phyloP scores from a whole-genome alignment of 345 rosid genomes.

The Melaleuca quinquenervia region DNA sequence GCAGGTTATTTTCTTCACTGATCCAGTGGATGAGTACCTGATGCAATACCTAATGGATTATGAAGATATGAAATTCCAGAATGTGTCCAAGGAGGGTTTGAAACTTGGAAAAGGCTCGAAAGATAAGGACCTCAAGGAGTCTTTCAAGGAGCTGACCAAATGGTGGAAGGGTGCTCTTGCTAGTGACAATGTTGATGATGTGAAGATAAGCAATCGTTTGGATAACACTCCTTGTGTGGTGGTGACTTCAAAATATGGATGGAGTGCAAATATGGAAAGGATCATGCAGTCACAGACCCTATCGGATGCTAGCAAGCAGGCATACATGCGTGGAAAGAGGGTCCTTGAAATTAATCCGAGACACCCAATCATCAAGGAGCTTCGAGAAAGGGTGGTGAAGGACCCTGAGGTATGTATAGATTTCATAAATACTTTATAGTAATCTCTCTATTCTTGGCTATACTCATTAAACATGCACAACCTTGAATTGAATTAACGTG shows the following conservation, averaged over 20 bases:
- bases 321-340: slow-evolving; percentile 91
- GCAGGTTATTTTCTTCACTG: slow-evolving; percentile 97
- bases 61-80: slow-evolving; percentile 87
- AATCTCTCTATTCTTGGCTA: neutral
- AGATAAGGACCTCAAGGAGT: slow-evolving; percentile 78
- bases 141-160: slow-evolving; percentile 86
- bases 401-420: slow-evolving; percentile 60
- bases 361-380: slow-evolving; percentile 94
- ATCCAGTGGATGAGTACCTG: slow-evolving; percentile 94
- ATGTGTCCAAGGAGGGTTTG: slow-evolving; percentile 89
- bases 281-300: slow-evolving; percentile 98
- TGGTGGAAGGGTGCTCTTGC: slow-evolving; percentile 88
- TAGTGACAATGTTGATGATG: slow-evolving; percentile 81
- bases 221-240: slow-evolving; percentile 93
- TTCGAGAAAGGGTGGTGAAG: slow-evolving; percentile 63
- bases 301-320: slow-evolving; percentile 81
- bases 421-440: neutral
- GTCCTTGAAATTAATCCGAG: slow-evolving; percentile 94
- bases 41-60: slow-evolving; percentile 99
- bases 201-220: slow-evolving; percentile 82
- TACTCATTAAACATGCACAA: neutral
- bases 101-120: slow-evolving; percentile 75
- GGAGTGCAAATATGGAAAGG: slow-evolving; percentile 99
- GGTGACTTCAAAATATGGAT: slow-evolving; percentile 88
- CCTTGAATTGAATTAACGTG: neutral